phyloP scores from a whole-genome alignment of 768 basidiomycete genomes.

The Trametes elegans region DNA sequence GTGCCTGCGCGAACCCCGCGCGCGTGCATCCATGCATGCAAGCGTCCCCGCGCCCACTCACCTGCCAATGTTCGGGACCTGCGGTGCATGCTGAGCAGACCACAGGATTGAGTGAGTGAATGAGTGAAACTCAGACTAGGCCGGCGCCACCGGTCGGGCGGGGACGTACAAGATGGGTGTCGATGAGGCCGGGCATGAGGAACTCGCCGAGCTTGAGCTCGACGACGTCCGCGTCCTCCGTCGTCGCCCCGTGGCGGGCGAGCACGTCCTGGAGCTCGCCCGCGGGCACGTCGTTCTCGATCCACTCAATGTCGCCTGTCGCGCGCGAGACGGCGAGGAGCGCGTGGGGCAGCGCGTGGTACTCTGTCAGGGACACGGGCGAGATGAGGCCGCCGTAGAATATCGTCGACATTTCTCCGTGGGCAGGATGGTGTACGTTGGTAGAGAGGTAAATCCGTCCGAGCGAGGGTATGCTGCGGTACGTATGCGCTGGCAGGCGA shows the following conservation, averaged over 20 bases:
- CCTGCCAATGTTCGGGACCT: constrained; percentile 73
- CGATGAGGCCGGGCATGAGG: constrained; percentile 84
- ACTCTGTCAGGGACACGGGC: constrained; percentile 43
- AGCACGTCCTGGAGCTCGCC: constrained; percentile 49
- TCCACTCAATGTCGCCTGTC: constrained; percentile 66
- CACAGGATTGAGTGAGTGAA: neutral
- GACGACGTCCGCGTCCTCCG: constrained; percentile 36
- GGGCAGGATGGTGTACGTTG: neutral
- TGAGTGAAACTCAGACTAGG: neutral
- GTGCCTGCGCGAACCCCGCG: neutral
- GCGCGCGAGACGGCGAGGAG: constrained; percentile 48
- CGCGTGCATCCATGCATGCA: neutral
- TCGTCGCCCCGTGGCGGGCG: constrained; percentile 44
- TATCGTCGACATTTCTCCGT: constrained; percentile 34
- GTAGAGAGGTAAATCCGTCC: neutral
- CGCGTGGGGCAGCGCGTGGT: constrained; percentile 47
- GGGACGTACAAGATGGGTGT: constrained; percentile 81
- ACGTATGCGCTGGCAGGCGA: neutral
- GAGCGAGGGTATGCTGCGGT: neutral
- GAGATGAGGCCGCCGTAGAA: constrained; percentile 61
- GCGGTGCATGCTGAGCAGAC: constrained; percentile 65
- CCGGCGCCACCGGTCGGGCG: neutral
- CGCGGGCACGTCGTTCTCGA: constrained; percentile 55
- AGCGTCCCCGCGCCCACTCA: constrained; percentile 32
- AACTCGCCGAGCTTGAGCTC: constrained; percentile 51